Base-by-base conservation (phyloP, 352 stramenopile species). In the Phytophthora ramorum region DNA sequence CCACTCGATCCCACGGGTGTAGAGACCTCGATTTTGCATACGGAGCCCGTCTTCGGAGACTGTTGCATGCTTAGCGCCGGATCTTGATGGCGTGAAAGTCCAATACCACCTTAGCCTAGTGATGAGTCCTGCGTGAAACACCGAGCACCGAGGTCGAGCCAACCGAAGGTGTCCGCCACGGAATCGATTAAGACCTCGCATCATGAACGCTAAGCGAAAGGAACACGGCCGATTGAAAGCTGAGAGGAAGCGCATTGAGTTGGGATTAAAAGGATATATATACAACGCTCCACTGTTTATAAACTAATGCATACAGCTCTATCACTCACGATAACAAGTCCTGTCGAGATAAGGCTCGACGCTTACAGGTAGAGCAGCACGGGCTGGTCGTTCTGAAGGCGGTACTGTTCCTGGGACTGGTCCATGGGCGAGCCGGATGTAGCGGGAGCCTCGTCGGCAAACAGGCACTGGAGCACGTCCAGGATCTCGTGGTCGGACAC, bases 401-500 rank as follows among this genome's bases (percentile, higher is more conserved):
- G 65, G 56, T 75, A 75, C 35, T 65, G 66, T 1, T 68, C 60
- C 26, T 72, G 66, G 32, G 55, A 54, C 38, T 78, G 60, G 14
- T 72, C 65, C 13, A 38, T 2, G 16, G 55, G 37, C 14, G 52
- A 30, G 8, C 35, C 19, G 24, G 59, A 49, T 55, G 48, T 49
- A 57, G 43, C 28, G 35, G 63, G 50, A 37, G 60, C 60, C 35
- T 81, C 73, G 37, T 81, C 73, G 13, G 57, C 63, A 72, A 81
- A 81, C 10, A 81, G 55, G 50, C 73, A 81, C 48, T 81, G 73
- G 12, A 81, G 73, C 17, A 81, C 66, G 41, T 81, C 73, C 7
- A 81, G 66, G 26, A 81, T 81, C 47, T 81, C 73, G 66, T 78
- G 54, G 56, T 81, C 73, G 4, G 73, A 81, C 9, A 81, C 73